phyloP scores from a whole-genome alignment of 768 basidiomycete genomes.

The Lenzites betulinus region DNA sequence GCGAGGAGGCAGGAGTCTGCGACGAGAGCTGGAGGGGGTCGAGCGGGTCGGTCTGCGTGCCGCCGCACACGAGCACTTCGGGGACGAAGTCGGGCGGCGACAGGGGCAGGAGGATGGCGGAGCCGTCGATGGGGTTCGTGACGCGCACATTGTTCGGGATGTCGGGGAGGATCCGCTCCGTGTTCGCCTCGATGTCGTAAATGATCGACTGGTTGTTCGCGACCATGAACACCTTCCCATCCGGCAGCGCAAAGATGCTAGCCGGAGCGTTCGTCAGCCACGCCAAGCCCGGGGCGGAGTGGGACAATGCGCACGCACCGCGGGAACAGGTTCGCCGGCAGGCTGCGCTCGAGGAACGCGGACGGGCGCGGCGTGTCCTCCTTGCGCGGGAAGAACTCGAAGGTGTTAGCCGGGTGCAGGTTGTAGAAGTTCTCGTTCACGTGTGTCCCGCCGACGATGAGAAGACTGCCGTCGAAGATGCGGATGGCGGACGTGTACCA shows the following conservation, averaged over 20 bases:
- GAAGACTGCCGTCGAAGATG: constrained; percentile 72
- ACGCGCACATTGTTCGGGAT: constrained; percentile 80
- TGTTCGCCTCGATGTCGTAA: constrained; percentile 71
- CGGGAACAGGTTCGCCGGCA: constrained; percentile 40
- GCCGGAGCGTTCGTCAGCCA: constrained; percentile 49
- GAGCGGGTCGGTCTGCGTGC: constrained; percentile 62
- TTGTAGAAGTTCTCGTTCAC: constrained; percentile 89
- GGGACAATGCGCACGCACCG: constrained; percentile 62
- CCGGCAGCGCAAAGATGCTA: constrained; percentile 76
- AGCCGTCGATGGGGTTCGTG: constrained; percentile 82
- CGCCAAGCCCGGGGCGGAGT: constrained; percentile 53
- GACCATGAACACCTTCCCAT: constrained; percentile 71
- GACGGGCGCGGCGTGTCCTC: constrained; percentile 34
- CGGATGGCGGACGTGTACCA: constrained; percentile 80
- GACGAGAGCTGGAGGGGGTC: constrained; percentile 66
- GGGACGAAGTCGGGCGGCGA: constrained; percentile 61
- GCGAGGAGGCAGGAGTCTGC: constrained; percentile 68
- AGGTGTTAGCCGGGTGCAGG: constrained; percentile 72
- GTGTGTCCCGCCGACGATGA: constrained; percentile 80
- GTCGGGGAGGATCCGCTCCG: constrained; percentile 59
- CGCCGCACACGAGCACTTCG: constrained; percentile 77
- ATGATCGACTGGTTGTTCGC: constrained; percentile 80
- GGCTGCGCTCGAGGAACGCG: constrained; percentile 33
- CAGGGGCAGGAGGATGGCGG: constrained; percentile 70
- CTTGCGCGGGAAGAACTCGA: constrained; percentile 85